These are phyloP conservation scores for Capillidium heterosporum DNA, from an alignment of 371 early-diverging fungal species.

Conservation along the genomic window DNA sequence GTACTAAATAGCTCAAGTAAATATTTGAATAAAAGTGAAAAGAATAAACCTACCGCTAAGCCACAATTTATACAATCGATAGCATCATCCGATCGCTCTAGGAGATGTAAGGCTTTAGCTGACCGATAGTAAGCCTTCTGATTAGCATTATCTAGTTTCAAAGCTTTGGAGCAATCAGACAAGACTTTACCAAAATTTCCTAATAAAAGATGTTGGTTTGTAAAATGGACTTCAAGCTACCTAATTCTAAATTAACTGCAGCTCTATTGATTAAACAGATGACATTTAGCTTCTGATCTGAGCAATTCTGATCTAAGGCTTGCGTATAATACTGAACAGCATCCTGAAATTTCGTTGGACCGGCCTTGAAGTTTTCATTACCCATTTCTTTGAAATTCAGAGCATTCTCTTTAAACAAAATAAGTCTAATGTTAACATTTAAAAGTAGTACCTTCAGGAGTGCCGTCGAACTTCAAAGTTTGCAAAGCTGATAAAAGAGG, in stretches of 20 bases:
- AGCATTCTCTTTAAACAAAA: constrained; percentile 56
- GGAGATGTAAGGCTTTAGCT: constrained; percentile 49
- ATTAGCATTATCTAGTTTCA: constrained; percentile 57
- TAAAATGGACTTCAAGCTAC: constrained; percentile 18
- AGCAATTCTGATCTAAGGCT: constrained; percentile 63
- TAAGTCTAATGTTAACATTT: background rate
- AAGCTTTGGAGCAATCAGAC: constrained; percentile 72
- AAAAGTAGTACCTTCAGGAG: constrained; percentile 58
- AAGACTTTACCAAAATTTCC: constrained; percentile 71
- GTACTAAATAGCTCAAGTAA: constrained; percentile 12
- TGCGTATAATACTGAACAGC: constrained; percentile 77
- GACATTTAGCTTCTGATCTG: constrained; percentile 52
- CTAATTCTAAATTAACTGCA: constrained; percentile 74
- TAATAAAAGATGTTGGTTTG: constrained; percentile 6
- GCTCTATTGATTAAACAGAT: constrained; percentile 76
- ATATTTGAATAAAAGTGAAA: background rate
- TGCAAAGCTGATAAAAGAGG: constrained; percentile 66
- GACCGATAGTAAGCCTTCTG: constrained; percentile 87
- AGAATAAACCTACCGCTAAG: constrained; percentile 16
- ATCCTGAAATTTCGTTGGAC: constrained; percentile 42
- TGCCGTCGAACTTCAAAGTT: constrained; percentile 77
- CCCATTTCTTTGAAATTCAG: constrained; percentile 89
- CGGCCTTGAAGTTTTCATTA: constrained; percentile 72
- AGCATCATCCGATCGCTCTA: constrained; percentile 71
- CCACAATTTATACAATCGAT: constrained; percentile 64